Conservation (phyloP, 2,329 filamentous ascomycete species). For the Coniella vitis region DNA sequence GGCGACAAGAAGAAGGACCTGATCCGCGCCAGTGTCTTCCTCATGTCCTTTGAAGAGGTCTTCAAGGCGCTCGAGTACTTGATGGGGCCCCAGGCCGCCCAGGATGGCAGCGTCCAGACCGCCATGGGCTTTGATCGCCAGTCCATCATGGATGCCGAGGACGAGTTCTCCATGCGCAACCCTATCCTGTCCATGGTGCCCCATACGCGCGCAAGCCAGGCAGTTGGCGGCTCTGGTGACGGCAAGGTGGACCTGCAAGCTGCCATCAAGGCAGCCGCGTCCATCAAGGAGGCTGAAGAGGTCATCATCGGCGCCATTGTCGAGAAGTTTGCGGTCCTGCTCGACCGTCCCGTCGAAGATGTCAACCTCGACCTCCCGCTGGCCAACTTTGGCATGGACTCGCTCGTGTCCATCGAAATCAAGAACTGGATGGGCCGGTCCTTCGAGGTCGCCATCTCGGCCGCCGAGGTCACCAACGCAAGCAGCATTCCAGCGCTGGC, state of each 20-base stretch:
- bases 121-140: conserved; percentile 19
- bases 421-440: conserved; percentile 22
- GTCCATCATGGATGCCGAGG: conserved; percentile 17
- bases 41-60: conserved; percentile 20
- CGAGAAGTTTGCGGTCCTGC: conserved; percentile 20
- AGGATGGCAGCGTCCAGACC: conserved; percentile 17
- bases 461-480: conserved; percentile 23
- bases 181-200: conserved; percentile 19
- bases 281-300: conserved; percentile 15
- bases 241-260: conserved; percentile 8
- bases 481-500: conserved; percentile 22
- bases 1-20: neutral
- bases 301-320: conserved; percentile 16
- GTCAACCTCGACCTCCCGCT: conserved; percentile 15
- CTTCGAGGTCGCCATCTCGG: conserved; percentile 22
- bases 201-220: neutral
- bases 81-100: conserved; percentile 17
- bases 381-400: conserved; percentile 19
- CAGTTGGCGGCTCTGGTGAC: neutral
- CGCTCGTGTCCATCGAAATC: conserved; percentile 20
- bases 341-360: conserved; percentile 18
- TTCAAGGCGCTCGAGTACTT: conserved; percentile 19
- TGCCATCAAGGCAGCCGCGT: conserved; percentile 3
- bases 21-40: neutral
- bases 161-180: conserved; percentile 17